Evolutionary conservation across 1,139 yeast genomes (phyloP).

Genomic region (Blastobotrys petasosporus): DNA sequence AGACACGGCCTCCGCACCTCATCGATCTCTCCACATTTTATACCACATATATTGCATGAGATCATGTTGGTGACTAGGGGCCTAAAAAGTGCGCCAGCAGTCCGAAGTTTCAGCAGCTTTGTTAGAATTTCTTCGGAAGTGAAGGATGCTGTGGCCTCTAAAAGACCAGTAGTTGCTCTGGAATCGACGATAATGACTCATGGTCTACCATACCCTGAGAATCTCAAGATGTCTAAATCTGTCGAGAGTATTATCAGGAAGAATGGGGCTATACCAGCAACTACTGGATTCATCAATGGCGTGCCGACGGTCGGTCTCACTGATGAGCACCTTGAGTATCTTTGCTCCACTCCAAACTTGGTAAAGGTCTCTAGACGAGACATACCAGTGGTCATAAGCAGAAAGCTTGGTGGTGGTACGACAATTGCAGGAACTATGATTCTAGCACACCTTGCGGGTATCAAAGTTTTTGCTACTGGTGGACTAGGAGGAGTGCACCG

Average conservation of each 20-base stretch:
- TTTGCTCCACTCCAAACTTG: slow-evolving; percentile 40
- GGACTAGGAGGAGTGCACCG: slow-evolving; percentile 92
- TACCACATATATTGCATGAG: no score
- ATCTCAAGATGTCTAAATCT: slow-evolving; percentile 60
- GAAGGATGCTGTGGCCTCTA: slow-evolving; percentile 49
- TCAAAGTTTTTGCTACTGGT: slow-evolving; percentile 85
- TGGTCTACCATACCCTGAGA: slow-evolving; percentile 79
- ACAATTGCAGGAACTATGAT: slow-evolving; percentile 90
- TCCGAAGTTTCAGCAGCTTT: not conserved
- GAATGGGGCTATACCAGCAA: slow-evolving; percentile 76
- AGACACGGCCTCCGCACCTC: no score
- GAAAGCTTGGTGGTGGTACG: slow-evolving; percentile 69
- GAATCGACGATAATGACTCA: slow-evolving; percentile 89
- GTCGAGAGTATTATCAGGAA: slow-evolving; percentile 60
- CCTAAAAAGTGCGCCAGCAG: no score
- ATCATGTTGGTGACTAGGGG: no score
- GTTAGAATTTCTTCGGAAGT: slow-evolving; percentile 49
- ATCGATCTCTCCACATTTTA: no score
- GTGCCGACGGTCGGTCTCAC: slow-evolving; percentile 62
- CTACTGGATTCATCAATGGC: slow-evolving; percentile 74
- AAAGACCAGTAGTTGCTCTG: slow-evolving; percentile 65
- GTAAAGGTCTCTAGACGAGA: slow-evolving; percentile 77
- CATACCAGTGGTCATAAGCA: slow-evolving; percentile 66
- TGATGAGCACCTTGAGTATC: slow-evolving; percentile 41
- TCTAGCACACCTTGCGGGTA: slow-evolving; percentile 66